Percentiles rank a stretch among this genome's conserved stretches.
Conservation (phyloP, 2,329 filamentous ascomycete genomes). For the Epichloe scottii region DNA sequence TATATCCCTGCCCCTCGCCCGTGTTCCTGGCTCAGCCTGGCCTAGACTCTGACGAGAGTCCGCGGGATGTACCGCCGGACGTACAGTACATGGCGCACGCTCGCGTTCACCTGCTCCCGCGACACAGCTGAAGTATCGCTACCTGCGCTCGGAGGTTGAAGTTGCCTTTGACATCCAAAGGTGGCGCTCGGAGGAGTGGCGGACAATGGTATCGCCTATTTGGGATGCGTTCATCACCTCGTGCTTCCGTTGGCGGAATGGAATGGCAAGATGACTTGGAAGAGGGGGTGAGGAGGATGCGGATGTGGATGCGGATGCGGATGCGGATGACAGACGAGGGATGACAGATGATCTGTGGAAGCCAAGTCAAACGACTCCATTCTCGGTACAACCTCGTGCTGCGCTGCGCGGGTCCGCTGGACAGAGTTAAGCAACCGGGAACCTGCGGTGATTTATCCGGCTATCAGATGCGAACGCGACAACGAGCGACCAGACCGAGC, state of each 20-base stretch:
- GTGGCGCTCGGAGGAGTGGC: too few relatives aligned
- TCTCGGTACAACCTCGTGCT: not conserved
- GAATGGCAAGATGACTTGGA: not conserved
- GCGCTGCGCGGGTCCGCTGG: not conserved
- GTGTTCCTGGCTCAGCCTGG: not conserved
- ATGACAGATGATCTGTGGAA: not conserved
- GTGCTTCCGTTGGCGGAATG: not conserved
- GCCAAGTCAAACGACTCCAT: not conserved
- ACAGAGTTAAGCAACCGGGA: too few relatives aligned
- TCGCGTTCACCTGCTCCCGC: not conserved
- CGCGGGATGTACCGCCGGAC: not conserved
- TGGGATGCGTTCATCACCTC: not conserved
- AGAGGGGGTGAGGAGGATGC: not conserved
- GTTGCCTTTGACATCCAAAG: too few relatives aligned
- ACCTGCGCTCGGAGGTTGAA: too few relatives aligned
- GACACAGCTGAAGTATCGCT: too few relatives aligned
- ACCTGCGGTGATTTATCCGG: too few relatives aligned
- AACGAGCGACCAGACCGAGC: too few relatives aligned
- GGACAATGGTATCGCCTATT: not conserved
- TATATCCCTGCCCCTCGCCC: not conserved
- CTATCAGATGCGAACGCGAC: too few relatives aligned
- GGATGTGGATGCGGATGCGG: not conserved
- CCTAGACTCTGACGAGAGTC: not conserved
- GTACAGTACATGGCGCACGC: not conserved
- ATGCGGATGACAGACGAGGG: not conserved